A percentile compares a stretch with the other conserved stretches of the same genome.
Conservation (phyloP, 345 rosid genomes). For the Eucalyptus albens region DNA sequence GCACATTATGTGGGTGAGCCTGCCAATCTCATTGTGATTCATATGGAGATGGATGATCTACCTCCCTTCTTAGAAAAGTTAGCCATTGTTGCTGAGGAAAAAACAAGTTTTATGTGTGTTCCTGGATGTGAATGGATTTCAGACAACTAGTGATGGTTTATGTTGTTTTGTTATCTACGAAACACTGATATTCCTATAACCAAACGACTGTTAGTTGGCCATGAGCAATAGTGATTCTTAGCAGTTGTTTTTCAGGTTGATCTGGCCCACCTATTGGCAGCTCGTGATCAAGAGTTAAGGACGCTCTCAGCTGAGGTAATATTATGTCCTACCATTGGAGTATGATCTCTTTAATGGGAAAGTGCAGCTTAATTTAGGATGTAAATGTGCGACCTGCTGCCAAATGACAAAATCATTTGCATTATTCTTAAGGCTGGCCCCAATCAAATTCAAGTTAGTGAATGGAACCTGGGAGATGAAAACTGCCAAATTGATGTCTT, state of each 20-base stretch:
- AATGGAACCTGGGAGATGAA: background rate
- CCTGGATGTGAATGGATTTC: background rate
- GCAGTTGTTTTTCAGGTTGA: slow-evolving; percentile 54
- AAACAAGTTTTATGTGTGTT: background rate
- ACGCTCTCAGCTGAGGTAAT: slow-evolving; percentile 88
- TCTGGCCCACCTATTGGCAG: slow-evolving; percentile 86
- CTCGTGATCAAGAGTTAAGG: slow-evolving; percentile 90
- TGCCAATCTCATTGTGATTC: background rate
- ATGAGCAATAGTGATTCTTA: background rate
- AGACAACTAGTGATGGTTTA: background rate
- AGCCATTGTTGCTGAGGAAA: background rate
- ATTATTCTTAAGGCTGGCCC: background rate
- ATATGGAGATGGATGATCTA: background rate
- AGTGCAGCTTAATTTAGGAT: background rate
- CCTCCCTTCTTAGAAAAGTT: background rate
- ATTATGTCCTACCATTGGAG: background rate
- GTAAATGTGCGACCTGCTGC: background rate
- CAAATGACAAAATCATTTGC: background rate
- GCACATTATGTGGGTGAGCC: background rate
- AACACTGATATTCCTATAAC: background rate
- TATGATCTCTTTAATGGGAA: background rate
- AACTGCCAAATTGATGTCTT: background rate
- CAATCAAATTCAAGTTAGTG: background rate
- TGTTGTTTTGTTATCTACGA: background rate
- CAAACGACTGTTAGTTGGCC: background rate